Base-by-base conservation (phyloP, 2,329 filamentous ascomycete genomes). In the Cercospora zeina region DNA sequence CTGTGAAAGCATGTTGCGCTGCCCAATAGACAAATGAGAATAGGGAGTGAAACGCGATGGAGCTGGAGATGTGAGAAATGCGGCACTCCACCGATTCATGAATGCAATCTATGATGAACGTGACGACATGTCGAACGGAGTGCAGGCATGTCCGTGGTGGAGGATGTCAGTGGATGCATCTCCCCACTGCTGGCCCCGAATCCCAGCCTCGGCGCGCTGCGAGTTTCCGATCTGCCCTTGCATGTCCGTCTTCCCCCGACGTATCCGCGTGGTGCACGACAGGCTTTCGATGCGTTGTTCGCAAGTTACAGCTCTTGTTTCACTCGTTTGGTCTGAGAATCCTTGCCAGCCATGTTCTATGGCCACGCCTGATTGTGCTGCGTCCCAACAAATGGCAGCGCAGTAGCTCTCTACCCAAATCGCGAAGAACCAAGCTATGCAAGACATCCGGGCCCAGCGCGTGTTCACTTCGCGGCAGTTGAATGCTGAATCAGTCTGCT, bases 11-110 rank as follows among this genome's bases (percentile, higher is more conserved):
- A 39, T 36, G 31, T 45, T 36, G 33, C 47, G 31, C 39, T 50
- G 45, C 33, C 55, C 42, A 58, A 58, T 36, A 34, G 16, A 58
- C 55, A 58, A 51, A 58, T 50, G 42, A 58, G 24, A 37, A 34
- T 21, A 49, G 45, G 45, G 42, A 58, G 55, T 27, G 42, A 50
- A 14, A 30, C 11, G 31, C 16, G 16, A 19, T 9, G 10, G 19
- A 57, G 37, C n/a, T 31, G 14, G 14, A 19, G 9, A 45, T 33
- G 16, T 21, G 27, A 16, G 11, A 53, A 31, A 33, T 53, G 49
- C 11, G 42, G 42, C 30, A 19, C 49, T 53, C n/a, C n/a, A 31
- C 31, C 49, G 49, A 9, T 14, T 11, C 30, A 34, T 30, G 21
- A 33, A n/a, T 45, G 36, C 36, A 16, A 56, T 56, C 34, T 56